Base-by-base conservation (phyloP, 129 eudicot species). In the Scalesia atractyloides region DNA sequence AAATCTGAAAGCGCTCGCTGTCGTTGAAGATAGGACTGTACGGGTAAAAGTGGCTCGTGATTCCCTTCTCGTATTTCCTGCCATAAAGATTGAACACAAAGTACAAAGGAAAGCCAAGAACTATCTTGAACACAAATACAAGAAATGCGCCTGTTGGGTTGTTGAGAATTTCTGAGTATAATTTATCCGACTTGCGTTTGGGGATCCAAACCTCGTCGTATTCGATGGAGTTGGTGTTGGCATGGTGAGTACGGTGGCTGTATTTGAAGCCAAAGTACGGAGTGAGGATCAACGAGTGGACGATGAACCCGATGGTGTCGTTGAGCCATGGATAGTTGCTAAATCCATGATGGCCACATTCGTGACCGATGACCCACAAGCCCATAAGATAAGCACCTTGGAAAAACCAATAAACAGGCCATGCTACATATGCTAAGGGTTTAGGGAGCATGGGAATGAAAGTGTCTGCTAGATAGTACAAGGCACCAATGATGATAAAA, bases 171-270 rank as follows among this genome's bases (percentile, higher is more conserved):
- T 66, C 74, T 0, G 78, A 66, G 17, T 75, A 57, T 0, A 70
- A 0, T 19, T 77, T 43, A 13, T 26, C 57, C 0, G 82, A 70
- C 64, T 73, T 84, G 34, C 36, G 51, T 24, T 80, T 84, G 1
- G 88, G 88, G 52, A 84, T 80, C 63, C 82, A 84, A 2, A 81
- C 85, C 66, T 81, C 88, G 49, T 84, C 88, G 44, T 71, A 75
- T 20, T 84, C 88, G 6, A 84, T 73, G 66, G 88, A 84, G 22
- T 78, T 76, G 17, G 88, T 84, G 83, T 84, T 81, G 3, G 88
- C 83, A 16, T 84, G 88, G 69, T 84, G 88, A 69, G 81, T 84
- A 9, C 82, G 78, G n/a, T 79, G 82, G 54, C 77, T 79, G 41
- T 71, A 71, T 72, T 79, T 79, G 77, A 78, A 78, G 0, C 76